These are phyloP conservation scores for Penicillium concentricum DNA, from an alignment of 2,329 filamentous ascomycete genomes.

Conservation along the genomic window DNA sequence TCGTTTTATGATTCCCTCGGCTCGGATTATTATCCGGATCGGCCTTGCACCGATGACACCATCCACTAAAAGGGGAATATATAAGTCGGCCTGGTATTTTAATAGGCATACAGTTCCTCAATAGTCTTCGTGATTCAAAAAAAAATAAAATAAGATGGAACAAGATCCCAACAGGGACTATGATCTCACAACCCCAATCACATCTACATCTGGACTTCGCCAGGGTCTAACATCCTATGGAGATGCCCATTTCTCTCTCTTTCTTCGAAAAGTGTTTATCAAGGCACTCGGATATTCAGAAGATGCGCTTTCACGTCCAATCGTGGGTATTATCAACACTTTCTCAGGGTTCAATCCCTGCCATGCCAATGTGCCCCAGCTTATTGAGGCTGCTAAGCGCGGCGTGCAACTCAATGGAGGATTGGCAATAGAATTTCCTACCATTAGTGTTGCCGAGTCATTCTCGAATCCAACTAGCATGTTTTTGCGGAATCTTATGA, in stretches of 20 bases:
- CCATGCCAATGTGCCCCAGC: conserved; percentile 69
- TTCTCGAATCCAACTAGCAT: conserved; percentile 72
- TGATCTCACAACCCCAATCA: conserved; percentile 56
- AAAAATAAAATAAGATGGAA: neutral
- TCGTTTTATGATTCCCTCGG: neutral
- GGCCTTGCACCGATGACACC: conserved; percentile 25
- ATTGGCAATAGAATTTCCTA: conserved; percentile 70
- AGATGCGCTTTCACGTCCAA: conserved; percentile 66
- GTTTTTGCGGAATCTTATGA: conserved; percentile 73
- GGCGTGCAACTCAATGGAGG: conserved; percentile 67
- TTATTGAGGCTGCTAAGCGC: conserved; percentile 68
- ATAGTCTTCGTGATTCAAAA: neutral
- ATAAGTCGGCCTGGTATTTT: conserved; percentile 7
- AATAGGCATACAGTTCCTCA: neutral
- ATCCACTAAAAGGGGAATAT: conserved; percentile 21
- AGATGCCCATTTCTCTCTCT: conserved; percentile 72
- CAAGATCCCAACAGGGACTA: conserved; percentile 50
- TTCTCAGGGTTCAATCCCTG: conserved; percentile 73
- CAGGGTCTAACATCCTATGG: conserved; percentile 68
- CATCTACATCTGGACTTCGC: conserved; percentile 55
- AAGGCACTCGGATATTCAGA: conserved; percentile 73
- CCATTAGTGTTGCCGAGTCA: conserved; percentile 68
- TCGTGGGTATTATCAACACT: conserved; percentile 74
- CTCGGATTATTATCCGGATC: conserved; percentile 25
- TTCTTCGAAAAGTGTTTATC: conserved; percentile 74